phyloP scores from a whole-genome alignment of 192 early-diverging fungal genomes.

The Entomortierella chlamydospora region DNA sequence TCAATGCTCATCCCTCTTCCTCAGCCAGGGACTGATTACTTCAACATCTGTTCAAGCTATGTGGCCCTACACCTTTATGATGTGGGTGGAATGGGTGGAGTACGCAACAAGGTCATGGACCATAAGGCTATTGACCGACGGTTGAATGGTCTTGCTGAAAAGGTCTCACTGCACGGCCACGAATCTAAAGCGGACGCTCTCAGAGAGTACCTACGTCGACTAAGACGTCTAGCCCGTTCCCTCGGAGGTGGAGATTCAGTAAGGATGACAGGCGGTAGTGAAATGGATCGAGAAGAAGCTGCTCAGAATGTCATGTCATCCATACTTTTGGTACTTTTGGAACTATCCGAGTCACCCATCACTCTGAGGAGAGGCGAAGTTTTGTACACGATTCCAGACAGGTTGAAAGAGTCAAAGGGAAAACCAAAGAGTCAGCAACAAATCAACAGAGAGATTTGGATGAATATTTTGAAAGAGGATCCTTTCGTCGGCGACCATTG shows the following conservation, averaged over 20 bases:
- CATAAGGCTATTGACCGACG: slow-evolving; percentile 24
- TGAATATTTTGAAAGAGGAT: slow-evolving; percentile 29
- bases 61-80: slow-evolving; percentile 35
- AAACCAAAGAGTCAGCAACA: slow-evolving; percentile 21
- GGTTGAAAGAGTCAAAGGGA: background rate
- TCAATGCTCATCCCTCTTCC: background rate
- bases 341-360: slow-evolving; percentile 38
- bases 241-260: slow-evolving; percentile 11
- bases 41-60: slow-evolving; percentile 27
- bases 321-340: slow-evolving; percentile 18
- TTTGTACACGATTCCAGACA: slow-evolving; percentile 10
- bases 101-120: slow-evolving; percentile 36
- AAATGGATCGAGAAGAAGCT: slow-evolving; percentile 26
- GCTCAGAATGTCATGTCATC: slow-evolving; percentile 40
- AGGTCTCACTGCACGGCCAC: slow-evolving; percentile 32
- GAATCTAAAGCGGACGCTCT: slow-evolving; percentile 30
- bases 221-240: slow-evolving; percentile 7
- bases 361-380: slow-evolving; percentile 9
- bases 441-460: slow-evolving; percentile 29
- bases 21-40: slow-evolving; percentile 25
- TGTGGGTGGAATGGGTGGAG: slow-evolving; percentile 23
- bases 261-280: slow-evolving; percentile 8
- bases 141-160: slow-evolving; percentile 21
- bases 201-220: background rate
- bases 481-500: slow-evolving; percentile 33